Conservation (phyloP, 2,329 filamentous ascomycete species). For the Xylaria sp. region DNA sequence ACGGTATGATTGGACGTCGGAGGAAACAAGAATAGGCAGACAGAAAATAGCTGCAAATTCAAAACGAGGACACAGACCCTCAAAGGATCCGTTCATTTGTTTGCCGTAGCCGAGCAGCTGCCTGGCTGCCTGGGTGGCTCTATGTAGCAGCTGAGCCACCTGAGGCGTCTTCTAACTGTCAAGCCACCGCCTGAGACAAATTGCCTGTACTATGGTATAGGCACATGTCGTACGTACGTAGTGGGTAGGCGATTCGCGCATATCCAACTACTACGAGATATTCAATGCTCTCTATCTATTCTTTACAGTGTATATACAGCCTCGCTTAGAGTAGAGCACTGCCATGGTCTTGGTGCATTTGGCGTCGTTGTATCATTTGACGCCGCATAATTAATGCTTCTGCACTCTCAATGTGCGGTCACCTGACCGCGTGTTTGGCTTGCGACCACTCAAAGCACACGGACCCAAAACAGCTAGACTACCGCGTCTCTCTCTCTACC, state of each 20-base stretch:
- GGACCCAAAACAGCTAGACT: neutral
- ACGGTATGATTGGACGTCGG: neutral
- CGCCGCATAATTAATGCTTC: neutral
- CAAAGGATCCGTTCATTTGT: too few relatives aligned
- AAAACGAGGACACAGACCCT: too few relatives aligned
- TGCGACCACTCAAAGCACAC: neutral
- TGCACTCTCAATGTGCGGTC: constrained; percentile 1
- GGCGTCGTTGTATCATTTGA: neutral
- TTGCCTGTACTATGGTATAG: neutral
- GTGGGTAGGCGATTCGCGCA: neutral
- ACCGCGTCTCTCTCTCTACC: constrained; percentile 7
- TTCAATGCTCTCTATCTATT: neutral
- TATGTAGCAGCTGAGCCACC: neutral
- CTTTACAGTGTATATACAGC: neutral
- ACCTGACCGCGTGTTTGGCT: constrained; percentile 20
- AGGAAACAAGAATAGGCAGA: neutral
- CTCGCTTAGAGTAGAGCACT: neutral
- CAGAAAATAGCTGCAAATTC: too few relatives aligned
- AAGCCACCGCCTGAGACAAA: neutral
- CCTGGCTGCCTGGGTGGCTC: too few relatives aligned
- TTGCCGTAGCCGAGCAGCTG: too few relatives aligned
- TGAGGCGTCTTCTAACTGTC: neutral
- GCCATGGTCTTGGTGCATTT: neutral
- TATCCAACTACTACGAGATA: neutral
- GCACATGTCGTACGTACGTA: too few relatives aligned